Conservation (phyloP, 495 filamentous ascomycete species). For the Hypoxylon rickii region DNA sequence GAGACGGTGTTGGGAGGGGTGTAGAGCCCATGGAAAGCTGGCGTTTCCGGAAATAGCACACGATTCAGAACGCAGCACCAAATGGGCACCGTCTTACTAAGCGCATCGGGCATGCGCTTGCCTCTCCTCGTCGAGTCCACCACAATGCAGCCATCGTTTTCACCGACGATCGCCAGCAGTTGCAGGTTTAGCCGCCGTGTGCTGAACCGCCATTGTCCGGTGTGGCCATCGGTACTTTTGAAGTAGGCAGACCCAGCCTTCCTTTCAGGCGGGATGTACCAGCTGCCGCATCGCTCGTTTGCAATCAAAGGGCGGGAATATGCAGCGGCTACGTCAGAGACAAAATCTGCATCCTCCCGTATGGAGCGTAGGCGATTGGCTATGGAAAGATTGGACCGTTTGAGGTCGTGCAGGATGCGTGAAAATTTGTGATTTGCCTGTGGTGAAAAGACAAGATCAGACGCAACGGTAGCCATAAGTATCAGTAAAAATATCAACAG, state of each 20-base stretch:
- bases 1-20: slow-evolving; percentile 72
- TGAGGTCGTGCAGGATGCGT: slow-evolving; percentile 60
- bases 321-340: slow-evolving; percentile 55
- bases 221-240: slow-evolving; percentile 96
- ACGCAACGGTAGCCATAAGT: slow-evolving; percentile 35
- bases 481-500: too few relatives aligned
- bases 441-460: slow-evolving; percentile 54
- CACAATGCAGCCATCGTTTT: slow-evolving; percentile 79
- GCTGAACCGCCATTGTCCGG: slow-evolving; percentile 86
- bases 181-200: slow-evolving; percentile 82
- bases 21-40: slow-evolving; percentile 56
- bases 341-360: slow-evolving; percentile 68
- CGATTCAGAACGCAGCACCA: slow-evolving; percentile 88
- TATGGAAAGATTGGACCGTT: slow-evolving; percentile 74
- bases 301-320: slow-evolving; percentile 78
- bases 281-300: slow-evolving; percentile 93
- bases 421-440: slow-evolving; percentile 60
- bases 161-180: slow-evolving; percentile 65
- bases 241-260: slow-evolving; percentile 85
- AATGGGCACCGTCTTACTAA: slow-evolving; percentile 91
- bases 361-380: slow-evolving; percentile 79
- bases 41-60: slow-evolving; percentile 67
- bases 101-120: slow-evolving; percentile 91
- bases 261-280: slow-evolving; percentile 76
- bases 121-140: slow-evolving; percentile 94